Conservation (phyloP, 2,329 filamentous ascomycete species). For the Tolypocladium endophyticum region DNA sequence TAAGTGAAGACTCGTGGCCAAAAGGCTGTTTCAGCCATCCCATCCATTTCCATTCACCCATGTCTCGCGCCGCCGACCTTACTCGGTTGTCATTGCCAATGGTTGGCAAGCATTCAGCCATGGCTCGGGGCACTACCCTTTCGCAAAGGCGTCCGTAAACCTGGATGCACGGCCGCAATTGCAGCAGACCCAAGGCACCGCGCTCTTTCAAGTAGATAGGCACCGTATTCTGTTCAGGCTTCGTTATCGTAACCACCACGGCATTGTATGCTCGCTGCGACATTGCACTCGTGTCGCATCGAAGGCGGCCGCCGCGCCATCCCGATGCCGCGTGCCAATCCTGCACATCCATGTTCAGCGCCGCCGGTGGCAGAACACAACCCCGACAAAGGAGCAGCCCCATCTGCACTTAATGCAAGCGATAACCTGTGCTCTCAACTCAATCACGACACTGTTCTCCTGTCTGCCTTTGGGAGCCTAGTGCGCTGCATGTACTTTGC, state of each 20-base stretch:
- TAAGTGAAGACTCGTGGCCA: neutral
- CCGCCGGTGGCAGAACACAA: neutral
- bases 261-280: neutral
- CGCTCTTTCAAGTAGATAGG: neutral
- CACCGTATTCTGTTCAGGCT: neutral
- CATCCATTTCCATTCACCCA: neutral
- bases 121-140: neutral
- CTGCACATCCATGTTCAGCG: neutral
- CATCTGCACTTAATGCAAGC: neutral
- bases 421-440: neutral
- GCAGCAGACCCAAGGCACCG: neutral
- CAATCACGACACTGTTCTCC: neutral
- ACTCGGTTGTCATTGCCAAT: neutral
- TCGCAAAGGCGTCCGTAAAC: neutral
- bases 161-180: neutral
- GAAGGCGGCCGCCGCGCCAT: neutral
- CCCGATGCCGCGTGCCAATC: neutral
- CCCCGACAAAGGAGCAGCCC: neutral
- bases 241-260: neutral
- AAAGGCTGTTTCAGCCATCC: too few species aligned
- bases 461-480: neutral
- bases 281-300: neutral
- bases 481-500: neutral
- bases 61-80: neutral
- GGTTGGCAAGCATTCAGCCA: neutral